Percentiles rank a stretch among this genome's conserved stretches.
Evolutionary conservation across 257 asterid genomes (phyloP).

Genomic region (Gentiana macrophylla): DNA sequence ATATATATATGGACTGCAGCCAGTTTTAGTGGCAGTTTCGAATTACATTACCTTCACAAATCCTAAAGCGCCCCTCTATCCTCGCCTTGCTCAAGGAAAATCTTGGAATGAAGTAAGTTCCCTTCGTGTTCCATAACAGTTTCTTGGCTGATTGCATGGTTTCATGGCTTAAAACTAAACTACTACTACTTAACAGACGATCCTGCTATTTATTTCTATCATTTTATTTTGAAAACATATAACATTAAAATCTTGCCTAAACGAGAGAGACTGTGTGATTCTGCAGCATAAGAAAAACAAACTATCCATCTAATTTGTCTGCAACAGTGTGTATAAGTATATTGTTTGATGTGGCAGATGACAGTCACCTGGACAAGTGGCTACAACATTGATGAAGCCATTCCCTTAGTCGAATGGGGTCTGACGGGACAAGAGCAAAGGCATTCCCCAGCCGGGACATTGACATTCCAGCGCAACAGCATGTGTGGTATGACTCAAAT

Average conservation of each 20-base stretch:
- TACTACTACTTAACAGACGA: too few relatives aligned
- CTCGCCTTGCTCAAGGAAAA: constrained; percentile 94
- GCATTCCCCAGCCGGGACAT: constrained; percentile 66
- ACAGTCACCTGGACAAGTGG: constrained; percentile 97
- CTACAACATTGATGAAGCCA: constrained; percentile 57
- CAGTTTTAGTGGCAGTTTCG: constrained; percentile 66
- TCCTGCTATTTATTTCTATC: neutral
- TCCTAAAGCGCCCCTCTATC: constrained; percentile 88
- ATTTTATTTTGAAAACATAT: neutral
- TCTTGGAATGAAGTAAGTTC: constrained; percentile 83
- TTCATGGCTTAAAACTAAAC: too few relatives aligned
- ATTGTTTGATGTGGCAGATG: constrained; percentile 34
- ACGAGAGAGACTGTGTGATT: too few relatives aligned
- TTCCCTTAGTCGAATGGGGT: constrained; percentile 71
- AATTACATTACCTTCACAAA: constrained; percentile 64
- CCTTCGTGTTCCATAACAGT: neutral
- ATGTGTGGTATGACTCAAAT: constrained; percentile 62
- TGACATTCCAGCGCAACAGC: constrained; percentile 57
- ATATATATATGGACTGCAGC: constrained; percentile 43
- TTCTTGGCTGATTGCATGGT: neutral
- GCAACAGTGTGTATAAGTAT: too few relatives aligned
- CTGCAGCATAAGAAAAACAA: too few relatives aligned
- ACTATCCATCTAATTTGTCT: too few relatives aligned
- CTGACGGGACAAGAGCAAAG: constrained; percentile 24
- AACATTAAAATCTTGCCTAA: too few relatives aligned